Evolutionary conservation across 352 stramenopile genomes (phyloP).

Genomic region (Globisporangium abappressorium): DNA sequence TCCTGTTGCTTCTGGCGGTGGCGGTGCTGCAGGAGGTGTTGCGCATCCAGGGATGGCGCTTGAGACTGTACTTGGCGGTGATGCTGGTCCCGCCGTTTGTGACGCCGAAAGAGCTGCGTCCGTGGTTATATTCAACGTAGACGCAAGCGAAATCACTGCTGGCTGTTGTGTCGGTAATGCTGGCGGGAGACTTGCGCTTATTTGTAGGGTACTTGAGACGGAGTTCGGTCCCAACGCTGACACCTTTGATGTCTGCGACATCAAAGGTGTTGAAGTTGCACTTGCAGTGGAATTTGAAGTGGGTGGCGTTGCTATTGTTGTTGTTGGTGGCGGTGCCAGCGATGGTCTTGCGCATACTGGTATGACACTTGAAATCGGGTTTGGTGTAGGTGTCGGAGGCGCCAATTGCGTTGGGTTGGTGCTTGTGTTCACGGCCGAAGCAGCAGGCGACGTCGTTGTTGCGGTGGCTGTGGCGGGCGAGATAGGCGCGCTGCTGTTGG

Average conservation of each 20-base stretch:
- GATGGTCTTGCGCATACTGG: background rate
- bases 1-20: background rate
- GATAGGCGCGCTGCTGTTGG: background rate
- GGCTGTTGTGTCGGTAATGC: background rate
- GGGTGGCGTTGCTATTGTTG: background rate
- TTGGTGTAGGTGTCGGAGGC: background rate
- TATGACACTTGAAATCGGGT: background rate
- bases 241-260: background rate
- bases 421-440: background rate
- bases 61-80: background rate
- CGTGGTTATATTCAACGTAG: background rate
- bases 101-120: background rate
- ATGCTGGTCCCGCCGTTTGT: background rate
- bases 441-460: background rate
- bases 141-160: background rate
- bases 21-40: background rate
- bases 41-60: background rate
- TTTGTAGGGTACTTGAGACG: background rate
- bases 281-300: background rate
- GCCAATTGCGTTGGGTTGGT: background rate
- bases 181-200: background rate
- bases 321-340: background rate
- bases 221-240: background rate
- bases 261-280: background rate
- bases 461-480: background rate